phyloP scores from a whole-genome alignment of 1,284 basidiomycete genomes.

The Vanrija sp. region DNA sequence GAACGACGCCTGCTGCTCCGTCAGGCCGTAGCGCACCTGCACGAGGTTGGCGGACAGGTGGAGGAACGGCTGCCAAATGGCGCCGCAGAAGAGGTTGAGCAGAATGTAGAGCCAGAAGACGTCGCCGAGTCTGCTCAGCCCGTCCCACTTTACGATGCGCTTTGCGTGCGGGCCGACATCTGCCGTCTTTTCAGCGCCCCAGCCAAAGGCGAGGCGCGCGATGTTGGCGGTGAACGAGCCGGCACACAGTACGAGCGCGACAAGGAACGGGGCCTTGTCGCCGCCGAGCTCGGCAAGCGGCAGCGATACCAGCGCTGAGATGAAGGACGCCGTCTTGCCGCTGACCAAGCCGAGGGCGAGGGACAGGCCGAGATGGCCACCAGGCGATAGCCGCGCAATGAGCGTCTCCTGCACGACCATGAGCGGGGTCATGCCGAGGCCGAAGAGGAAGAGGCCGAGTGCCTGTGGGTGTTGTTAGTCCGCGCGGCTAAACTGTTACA shows the following conservation, averaged over 20 bases:
- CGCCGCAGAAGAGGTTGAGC: conserved; percentile 65
- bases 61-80: conserved; percentile 71
- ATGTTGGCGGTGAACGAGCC: conserved; percentile 66
- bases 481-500: too few species aligned
- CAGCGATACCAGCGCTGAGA: conserved; percentile 63
- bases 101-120: conserved; percentile 69
- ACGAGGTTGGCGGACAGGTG: conserved; percentile 74
- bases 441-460: conserved; percentile 59
- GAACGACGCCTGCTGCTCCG: conserved; percentile 60
- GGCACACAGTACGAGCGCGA: conserved; percentile 60
- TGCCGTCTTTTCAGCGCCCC: conserved; percentile 62
- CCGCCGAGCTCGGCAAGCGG: conserved; percentile 53
- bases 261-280: conserved; percentile 67
- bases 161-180: conserved; percentile 36
- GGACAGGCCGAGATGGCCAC: conserved; percentile 69
- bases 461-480: conserved; percentile 9
- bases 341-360: conserved; percentile 73
- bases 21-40: conserved; percentile 61
- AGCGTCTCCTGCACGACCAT: conserved; percentile 53
- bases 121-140: conserved; percentile 58
- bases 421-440: conserved; percentile 70
- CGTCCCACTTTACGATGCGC: conserved; percentile 23
- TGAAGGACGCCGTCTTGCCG: conserved; percentile 69
- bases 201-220: conserved; percentile 62
- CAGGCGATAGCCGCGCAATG: conserved; percentile 66